phyloP scores from a whole-genome alignment of 1,284 basidiomycete species.

The Trichosporon sp. region DNA sequence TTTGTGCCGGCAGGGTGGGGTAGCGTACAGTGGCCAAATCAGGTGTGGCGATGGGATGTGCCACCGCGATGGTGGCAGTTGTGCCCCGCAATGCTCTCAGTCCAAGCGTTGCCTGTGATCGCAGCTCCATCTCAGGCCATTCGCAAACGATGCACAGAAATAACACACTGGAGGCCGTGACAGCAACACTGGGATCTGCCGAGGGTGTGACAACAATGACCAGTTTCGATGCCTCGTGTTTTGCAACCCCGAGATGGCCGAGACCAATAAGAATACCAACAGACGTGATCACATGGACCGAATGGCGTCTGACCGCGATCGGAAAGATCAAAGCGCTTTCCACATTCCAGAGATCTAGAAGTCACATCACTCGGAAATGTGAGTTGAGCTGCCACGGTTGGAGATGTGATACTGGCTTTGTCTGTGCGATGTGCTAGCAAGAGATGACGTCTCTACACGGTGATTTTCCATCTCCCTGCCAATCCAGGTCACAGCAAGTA shows the following conservation, averaged over 20 bases:
- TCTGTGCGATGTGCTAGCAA: background rate
- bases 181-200: background rate
- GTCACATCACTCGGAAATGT: background rate
- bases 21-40: no score
- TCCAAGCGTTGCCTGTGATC: no score
- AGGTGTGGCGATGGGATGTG: no score
- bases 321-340: background rate
- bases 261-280: background rate
- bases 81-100: no score
- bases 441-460: no score
- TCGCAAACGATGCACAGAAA: no score
- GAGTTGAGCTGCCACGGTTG: background rate
- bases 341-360: background rate
- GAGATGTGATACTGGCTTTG: background rate
- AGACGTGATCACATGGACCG: background rate
- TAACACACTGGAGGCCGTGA: background rate
- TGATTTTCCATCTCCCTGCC: no score
- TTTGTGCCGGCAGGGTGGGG: background rate
- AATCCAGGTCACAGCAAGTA: no score
- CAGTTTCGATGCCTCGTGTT: background rate
- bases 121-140: no score
- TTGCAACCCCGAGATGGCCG: background rate
- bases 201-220: background rate
- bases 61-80: no score
- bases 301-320: background rate